Base-by-base conservation (phyloP, 2,329 filamentous ascomycete species). In the Microdochium trichocladiopsis region DNA sequence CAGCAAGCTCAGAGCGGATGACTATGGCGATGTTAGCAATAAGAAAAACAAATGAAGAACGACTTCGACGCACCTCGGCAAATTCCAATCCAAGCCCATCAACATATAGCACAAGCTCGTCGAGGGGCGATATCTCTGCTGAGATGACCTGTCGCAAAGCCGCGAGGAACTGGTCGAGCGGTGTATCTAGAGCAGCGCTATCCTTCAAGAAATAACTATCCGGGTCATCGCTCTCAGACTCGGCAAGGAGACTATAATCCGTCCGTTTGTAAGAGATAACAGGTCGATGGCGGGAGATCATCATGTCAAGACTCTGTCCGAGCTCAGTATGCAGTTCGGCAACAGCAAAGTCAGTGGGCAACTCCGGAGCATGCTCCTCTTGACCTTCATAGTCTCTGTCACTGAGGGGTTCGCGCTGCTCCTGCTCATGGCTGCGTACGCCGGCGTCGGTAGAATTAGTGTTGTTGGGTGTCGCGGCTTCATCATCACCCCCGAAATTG, bases 71-170 rank as follows among this genome's bases (percentile, higher is more conserved):
- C 59, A 67, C 65, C 61, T 67, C 63, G 49, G 62, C 61, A 53
- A 67, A 65, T 49, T 66, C 63, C 16, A 67, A 53, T 21, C 63
- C 65, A 48, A 67, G 56, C 14, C 63, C 63, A 52, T 67, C 65
- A 43, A 67, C 57, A 51, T 63, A 58, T 58, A 67, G 56, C 31
- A 64, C 62, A 47, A 67, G 52, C 50, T 67, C 65, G 52, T 67
- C 64, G 14, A 67, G 53, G 49, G 63, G 63, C 36, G 64, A 67
- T n/a, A 67, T 56, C 45, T 67, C 65, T 21, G 65, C 61, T 5
- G 61, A 59, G 47, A 67, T 60, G 3, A 67, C 61, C 25, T 63
- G 60, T 14, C 65, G 63, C 50, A 67, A 51, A 50, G 58, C 64
- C 8, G 59, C 56, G 28, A 67, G 23, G 24, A 67, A 66, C 21